phyloP scores from a whole-genome alignment of 2,329 filamentous ascomycete genomes.

The Pseudogymnoascus sp. region DNA sequence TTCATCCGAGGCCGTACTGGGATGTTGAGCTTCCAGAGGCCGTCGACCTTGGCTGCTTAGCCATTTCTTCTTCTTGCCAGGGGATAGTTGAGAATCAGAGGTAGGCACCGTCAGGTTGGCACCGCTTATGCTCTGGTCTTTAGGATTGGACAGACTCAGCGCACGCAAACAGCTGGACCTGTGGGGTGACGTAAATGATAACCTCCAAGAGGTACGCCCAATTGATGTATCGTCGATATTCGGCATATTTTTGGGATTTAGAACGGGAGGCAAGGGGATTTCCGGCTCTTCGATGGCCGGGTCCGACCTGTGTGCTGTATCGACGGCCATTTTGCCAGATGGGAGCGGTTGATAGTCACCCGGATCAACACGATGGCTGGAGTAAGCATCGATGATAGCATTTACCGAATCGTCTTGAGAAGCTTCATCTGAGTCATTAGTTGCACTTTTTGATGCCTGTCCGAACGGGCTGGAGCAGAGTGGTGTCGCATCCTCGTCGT shows the following conservation, averaged over 20 bases:
- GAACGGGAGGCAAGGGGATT: constrained; percentile 19
- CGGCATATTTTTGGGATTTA: constrained; percentile 21
- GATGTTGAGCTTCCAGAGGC: constrained; percentile 8
- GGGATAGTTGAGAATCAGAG: constrained; percentile 11
- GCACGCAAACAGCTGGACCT: constrained; percentile 23
- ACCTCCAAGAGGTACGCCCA: constrained; percentile 25
- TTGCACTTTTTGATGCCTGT: neutral
- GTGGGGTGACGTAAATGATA: constrained; percentile 24
- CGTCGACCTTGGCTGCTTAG: neutral
- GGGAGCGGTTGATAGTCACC: constrained; percentile 10
- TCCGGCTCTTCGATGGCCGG: neutral
- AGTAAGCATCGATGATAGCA: constrained; percentile 13
- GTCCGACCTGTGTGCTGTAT: neutral
- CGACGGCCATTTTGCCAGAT: neutral
- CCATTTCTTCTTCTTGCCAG: neutral
- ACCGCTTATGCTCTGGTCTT: constrained; percentile 10
- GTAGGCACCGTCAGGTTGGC: neutral
- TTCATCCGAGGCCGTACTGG: neutral
- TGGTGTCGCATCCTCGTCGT: constrained; percentile 31
- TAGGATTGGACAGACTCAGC: constrained; percentile 20
- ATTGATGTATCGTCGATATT: constrained; percentile 20
- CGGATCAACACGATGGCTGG: constrained; percentile 11
- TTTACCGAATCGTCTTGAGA: constrained; percentile 15
- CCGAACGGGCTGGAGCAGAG: constrained; percentile 14
- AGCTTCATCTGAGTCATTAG: neutral